Base-by-base conservation (phyloP, 2,329 filamentous ascomycete genomes). In the Fusarium palustre region DNA sequence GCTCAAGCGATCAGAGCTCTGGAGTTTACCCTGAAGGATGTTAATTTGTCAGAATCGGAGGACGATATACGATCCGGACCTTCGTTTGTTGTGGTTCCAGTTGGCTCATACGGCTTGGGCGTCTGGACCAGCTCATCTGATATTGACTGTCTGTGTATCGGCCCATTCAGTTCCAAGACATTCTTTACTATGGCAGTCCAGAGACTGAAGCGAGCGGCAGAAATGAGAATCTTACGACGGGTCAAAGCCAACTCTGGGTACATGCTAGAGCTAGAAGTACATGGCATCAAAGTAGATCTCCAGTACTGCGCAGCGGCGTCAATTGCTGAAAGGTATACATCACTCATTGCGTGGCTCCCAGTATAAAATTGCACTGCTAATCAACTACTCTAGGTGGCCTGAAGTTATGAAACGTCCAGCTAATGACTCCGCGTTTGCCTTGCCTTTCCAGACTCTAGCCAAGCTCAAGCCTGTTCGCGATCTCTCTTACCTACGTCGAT, bases 381-480 rank as follows among this genome's bases (percentile, higher is more conserved):
- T 18, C 28, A 3, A 48, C 9, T 4, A 11, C 45, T 8, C 8
- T 24, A 81, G 80, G 25, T 88, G 83, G 81, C 85, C 85, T 1
- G 73, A 80, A 3, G 77, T 83, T 6, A 79, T 87, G 69, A 79
- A 78, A 18, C 74, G 86, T 3, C 83, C 86, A 2, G 71, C 84
- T 5, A 80, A 80, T 2, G 85, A 90, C 66, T 79, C 85, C 0
- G 76, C 86, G 12, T 90, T 89, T 76, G 79, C 83, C 9, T 78
- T 92, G 13, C 80, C 88, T 0, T 79, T 85, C 3, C 82, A 85
- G 41, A 86, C 85, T 0, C 79, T 92, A 16, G 81, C 84, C 48
- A 90, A 90, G 64, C 80, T 92, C 30, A 91, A 92, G 73, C 86
- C 89, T 2, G 83, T 85, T 33, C 84, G 90, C 20, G 90, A 92